These are phyloP conservation scores for Phyllosticta citribraziliensis DNA, from an alignment of 2,329 filamentous ascomycete species.

Conservation along the genomic window DNA sequence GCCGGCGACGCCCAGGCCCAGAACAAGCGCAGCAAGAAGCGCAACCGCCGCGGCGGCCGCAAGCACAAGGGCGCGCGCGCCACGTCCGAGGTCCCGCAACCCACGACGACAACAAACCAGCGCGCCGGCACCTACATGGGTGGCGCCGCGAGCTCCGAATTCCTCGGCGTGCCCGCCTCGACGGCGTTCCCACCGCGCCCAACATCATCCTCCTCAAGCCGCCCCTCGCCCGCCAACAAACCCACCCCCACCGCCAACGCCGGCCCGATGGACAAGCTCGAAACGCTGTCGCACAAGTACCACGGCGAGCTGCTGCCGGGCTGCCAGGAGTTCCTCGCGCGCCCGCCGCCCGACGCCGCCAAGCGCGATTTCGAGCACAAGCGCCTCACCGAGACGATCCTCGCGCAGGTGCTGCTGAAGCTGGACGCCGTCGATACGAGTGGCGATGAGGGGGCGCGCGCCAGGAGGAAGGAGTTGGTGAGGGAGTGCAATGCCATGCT, in stretches of 20 bases:
- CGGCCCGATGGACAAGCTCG: conserved; percentile 50
- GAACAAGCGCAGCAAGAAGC: conserved; percentile 30
- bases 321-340: conserved; percentile 50
- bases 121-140: conserved; percentile 26
- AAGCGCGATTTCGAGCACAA: conserved; percentile 67
- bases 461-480: conserved; percentile 62
- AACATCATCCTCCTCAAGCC: conserved; percentile 30
- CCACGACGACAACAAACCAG: conserved; percentile 16
- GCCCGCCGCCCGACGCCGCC: conserved; percentile 55
- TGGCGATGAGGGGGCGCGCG: conserved; percentile 54
- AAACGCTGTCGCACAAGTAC: conserved; percentile 57
- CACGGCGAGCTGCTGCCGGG: conserved; percentile 54
- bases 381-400: conserved; percentile 62
- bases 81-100: neutral
- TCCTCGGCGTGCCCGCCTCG: conserved; percentile 22
- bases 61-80: conserved; percentile 32
- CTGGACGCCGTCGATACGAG: conserved; percentile 67
- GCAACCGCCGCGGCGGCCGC: conserved; percentile 31
- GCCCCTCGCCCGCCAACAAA: conserved; percentile 27
- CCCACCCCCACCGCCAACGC: conserved; percentile 24
- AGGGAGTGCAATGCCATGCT: conserved; percentile 59
- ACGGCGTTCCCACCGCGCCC: conserved; percentile 26
- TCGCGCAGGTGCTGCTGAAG: conserved; percentile 68
- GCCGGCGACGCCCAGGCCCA: conserved; percentile 13
- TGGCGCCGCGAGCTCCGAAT: conserved; percentile 25